Base-by-base conservation (phyloP, 768 basidiomycete species). In the Fomitopsis pulvina region DNA sequence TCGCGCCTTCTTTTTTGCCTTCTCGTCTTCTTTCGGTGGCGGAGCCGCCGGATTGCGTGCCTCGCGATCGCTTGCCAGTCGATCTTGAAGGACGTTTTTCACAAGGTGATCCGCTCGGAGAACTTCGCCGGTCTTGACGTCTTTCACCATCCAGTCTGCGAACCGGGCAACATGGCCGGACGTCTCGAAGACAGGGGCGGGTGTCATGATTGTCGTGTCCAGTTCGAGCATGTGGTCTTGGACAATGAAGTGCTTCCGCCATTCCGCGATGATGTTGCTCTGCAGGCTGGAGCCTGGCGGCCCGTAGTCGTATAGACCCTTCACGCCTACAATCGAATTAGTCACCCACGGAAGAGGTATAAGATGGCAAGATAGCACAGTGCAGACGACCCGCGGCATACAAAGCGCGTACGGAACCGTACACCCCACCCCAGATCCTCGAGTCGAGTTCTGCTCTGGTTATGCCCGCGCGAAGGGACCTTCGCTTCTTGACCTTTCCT, bases 91-190 rank as follows among this genome's bases (percentile, higher is more conserved):
- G 40, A 97, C 94, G 58, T 73, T 85, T 66, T 93, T 92, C 54
- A 97, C 92, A 16, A 98, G 79, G 68, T 97, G 96, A 66, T 98
- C 94, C 22, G 95, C 95, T 40, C 95, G 85, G 59, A 96, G 82
- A 42, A 98, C 94, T 60, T 98, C 93, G 40, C 93, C 92, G n/a
- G 88, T 94, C 72, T 90, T 83, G 22, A 74, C 72, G 59, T 98
- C 95, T 72, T 95, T 96, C 62, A 92, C 90, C 95, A 97, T 98
- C 95, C 94, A 99, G 64, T 99, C 96, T 4, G 95, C 91, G 63
- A 98, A 99, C 57, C 94, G 82, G 38, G 93, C 94, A 53, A 98
- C 95, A 70, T 98, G 96, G 25, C 96, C 94, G 28, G 93, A 97
- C 0, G 95, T 84, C 68, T 96, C 94, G 63, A 98, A 94, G 9